These are phyloP conservation scores for Jatropha curcas DNA, from an alignment of 345 rosid species.

Conservation along the genomic window DNA sequence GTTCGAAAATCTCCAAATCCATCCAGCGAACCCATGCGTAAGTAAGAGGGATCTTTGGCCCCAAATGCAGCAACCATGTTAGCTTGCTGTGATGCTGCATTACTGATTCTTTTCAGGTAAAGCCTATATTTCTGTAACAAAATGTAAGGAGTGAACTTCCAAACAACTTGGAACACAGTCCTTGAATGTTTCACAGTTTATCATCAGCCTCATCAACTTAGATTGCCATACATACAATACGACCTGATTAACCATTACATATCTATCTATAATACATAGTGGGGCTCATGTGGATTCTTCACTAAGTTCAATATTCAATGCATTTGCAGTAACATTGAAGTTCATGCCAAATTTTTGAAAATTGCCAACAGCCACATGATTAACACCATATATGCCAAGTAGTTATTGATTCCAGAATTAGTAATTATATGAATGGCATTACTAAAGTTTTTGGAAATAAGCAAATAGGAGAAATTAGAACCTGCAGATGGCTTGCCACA, in stretches of 20 bases:
- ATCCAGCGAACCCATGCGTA: slow-evolving; percentile 51
- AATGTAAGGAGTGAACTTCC: slow-evolving; percentile 6
- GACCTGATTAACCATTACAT: not conserved
- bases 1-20: slow-evolving; percentile 56
- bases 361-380: not conserved
- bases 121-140: slow-evolving; percentile 78
- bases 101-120: slow-evolving; percentile 65
- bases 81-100: slow-evolving; percentile 48
- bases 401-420: too few relatives aligned
- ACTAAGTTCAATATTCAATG: not conserved
- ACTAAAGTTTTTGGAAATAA: slow-evolving; percentile 7
- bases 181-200: too few relatives aligned
- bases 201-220: not conserved
- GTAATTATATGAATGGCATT: not conserved
- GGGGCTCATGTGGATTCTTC: not conserved
- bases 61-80: slow-evolving; percentile 58
- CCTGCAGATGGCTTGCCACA: slow-evolving; percentile 99
- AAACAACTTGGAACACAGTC: not conserved
- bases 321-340: not conserved
- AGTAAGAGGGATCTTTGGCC: slow-evolving; percentile 53
- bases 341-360: not conserved
- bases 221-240: not conserved
- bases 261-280: not conserved
- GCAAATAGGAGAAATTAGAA: slow-evolving; percentile 21
- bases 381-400: not conserved